Base-by-base conservation (phyloP, 139 green algal genomes). In the Desmodesmus armatus region DNA sequence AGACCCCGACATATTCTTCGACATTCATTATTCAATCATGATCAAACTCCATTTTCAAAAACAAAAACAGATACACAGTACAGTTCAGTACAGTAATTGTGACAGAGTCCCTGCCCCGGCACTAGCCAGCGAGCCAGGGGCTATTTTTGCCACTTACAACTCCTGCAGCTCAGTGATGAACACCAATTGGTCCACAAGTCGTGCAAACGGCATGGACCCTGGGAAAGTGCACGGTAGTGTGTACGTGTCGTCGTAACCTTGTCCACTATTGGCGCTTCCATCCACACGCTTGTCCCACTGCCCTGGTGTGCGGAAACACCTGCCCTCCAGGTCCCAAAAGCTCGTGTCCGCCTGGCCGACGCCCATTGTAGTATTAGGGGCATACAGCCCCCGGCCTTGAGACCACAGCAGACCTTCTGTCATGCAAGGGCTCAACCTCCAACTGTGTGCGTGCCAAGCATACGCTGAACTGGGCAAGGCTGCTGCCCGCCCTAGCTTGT, bases 151-250 rank as follows among this genome's bases (percentile, higher is more conserved):
- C 11, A 75, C 70, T 78, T 39, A 81, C 75, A 82, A 35, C 75
- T 82, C 75, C 29, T 82, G 29, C 5, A 82, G 75, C 49, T 82
- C 75, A 13, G 75, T 51, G 13, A 82, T 47, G 2, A 70, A 82
- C 11, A 82, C 51, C 31, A 82, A 29, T 33, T 70, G 33, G 31
- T 82, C 75, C 33, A 71, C 53, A 17, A 82, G 31, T 51, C 71
- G 71, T 5, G 75, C 75, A 27, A 82, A 51, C 11, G 75, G 75
- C 31, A 71, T 73, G 19, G 65, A 51, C 5, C 31, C 51, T 31
- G 75, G 75, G 35, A 82, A 82, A 31, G 53, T 70, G 29, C 53
- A 70, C 11, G 75, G 49, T 23, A 82, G n/a, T n/a, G 75, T 82
- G 51, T 39, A 63, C 19, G 51, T 33, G 51, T 82, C 75, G 5